Evolutionary conservation across 768 basidiomycete genomes (phyloP), one percentile per base, ranked within the genome.

Genomic region (Tylopilus cervinicoccineus): DNA sequence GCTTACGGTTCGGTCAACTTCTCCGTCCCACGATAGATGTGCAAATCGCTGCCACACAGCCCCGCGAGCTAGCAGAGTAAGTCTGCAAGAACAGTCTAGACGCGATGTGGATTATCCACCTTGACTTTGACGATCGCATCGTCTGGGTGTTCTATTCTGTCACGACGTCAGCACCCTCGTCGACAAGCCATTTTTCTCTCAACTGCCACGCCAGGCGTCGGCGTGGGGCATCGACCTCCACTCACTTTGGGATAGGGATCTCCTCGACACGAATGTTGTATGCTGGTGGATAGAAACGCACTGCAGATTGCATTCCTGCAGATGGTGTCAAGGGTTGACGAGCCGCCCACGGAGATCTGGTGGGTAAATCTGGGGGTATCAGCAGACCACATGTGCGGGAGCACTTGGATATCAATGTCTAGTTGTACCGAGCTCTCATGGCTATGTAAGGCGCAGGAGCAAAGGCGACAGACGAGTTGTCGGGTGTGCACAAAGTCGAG

Each of bases 101-200:
- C 17, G 14, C 9, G 24, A 29, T 38, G 17, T 11, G 26, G 26
- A 57, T n/a, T n/a, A n/a, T 74, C 44, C 52, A 81, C 88, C 66
- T 76, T 79, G 45, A 88, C 78, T 71, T 83, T 87, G 45, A 90
- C 76, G 38, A 91, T 86, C 2, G 78, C 88, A 70, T 89, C 86
- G 61, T 90, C 87, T 1, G 84, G 78, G 51, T 88, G 73, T 48
- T 79, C 72, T 39, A 90, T 80, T 48, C 86, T 87, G 51, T 8
- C 17, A n/a, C 26, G 12, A 22, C 12, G 41, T 43, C 23, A 44
- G 7, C 22, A 34, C 3, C 29, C 5, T 22, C 20, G 23, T 38
- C 36, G 14, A 47, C 8, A 42, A 22, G 10, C 22, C 4, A 17
- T 20, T 17, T 16, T 26, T 8, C 20, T 22, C 9, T 13, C 13